Evolutionary conservation across 306 rosid genomes (phyloP).

Genomic region (Luffa aegyptiaca): DNA sequence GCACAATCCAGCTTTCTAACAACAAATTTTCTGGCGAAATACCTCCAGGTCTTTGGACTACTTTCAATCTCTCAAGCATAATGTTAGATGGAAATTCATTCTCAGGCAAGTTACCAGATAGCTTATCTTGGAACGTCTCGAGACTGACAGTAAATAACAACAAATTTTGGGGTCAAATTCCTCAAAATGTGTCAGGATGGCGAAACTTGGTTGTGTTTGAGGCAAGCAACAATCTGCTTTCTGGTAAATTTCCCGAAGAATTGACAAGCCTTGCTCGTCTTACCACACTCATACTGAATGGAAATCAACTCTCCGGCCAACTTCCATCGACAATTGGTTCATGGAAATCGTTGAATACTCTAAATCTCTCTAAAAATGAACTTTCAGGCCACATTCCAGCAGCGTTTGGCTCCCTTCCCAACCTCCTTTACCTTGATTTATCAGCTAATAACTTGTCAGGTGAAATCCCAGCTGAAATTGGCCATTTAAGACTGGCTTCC

Average conservation of each 20-base stretch:
- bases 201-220: conserved; percentile 40
- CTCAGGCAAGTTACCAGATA: conserved; percentile 57
- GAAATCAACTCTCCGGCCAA: conserved; percentile 56
- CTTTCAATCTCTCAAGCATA: conserved; percentile 34
- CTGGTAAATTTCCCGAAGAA: conserved; percentile 52
- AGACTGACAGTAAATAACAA: conserved; percentile 60
- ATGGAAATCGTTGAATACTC: conserved; percentile 43
- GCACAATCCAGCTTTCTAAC: conserved; percentile 26
- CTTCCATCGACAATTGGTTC: conserved; percentile 48
- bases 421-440: conserved; percentile 54
- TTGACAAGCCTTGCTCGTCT: conserved; percentile 43
- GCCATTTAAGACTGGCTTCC: conserved; percentile 34
- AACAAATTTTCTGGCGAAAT: conserved; percentile 62
- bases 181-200: conserved; percentile 35
- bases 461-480: conserved; percentile 52
- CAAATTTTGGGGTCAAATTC: conserved; percentile 53
- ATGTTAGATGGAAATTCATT: conserved; percentile 52
- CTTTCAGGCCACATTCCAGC: conserved; percentile 56
- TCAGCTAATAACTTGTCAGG: conserved; percentile 60
- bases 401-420: conserved; percentile 37
- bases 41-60: conserved; percentile 60
- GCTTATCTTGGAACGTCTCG: conserved; percentile 36
- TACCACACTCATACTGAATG: conserved; percentile 38
- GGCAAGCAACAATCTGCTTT: conserved; percentile 53
- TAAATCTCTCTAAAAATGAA: conserved; percentile 56